Evolutionary conservation across 768 basidiomycete genomes (phyloP).

Genomic region (Rhodotorula diobovata): DNA sequence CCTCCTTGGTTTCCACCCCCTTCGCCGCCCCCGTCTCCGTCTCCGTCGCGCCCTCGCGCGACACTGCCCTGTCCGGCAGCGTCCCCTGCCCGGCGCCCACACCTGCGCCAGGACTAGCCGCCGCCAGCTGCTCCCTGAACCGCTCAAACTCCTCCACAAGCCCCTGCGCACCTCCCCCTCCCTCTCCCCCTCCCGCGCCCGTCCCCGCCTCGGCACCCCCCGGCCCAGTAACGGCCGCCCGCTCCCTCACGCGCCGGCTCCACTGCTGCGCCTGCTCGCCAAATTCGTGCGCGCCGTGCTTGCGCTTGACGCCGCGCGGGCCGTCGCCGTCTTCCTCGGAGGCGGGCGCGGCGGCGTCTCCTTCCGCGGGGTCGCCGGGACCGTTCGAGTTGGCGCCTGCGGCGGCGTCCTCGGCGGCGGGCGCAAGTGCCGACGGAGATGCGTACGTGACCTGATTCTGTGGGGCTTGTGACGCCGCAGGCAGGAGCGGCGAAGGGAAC

Average conservation of each 20-base stretch:
- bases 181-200: background rate
- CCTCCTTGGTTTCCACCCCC: background rate
- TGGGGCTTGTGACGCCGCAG: too few species aligned
- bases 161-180: background rate
- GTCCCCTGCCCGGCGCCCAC: too few species aligned
- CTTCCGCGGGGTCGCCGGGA: too few species aligned
- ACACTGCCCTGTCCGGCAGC: too few species aligned
- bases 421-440: background rate
- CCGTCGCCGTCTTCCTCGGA: too few species aligned
- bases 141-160: too few species aligned
- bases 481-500: background rate
- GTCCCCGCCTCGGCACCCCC: background rate
- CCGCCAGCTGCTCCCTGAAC: too few species aligned
- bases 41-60: background rate
- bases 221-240: background rate
- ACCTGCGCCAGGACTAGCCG: too few species aligned
- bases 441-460: background rate
- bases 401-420: background rate
- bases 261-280: background rate
- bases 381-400: background rate
- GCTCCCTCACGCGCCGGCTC: background rate
- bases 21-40: background rate
- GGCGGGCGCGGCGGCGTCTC: too few species aligned
- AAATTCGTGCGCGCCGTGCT: background rate
- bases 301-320: background rate